These are phyloP conservation scores for Narthecium ossifragum DNA, from an alignment of 106 monocot genomes.

Conservation along the genomic window DNA sequence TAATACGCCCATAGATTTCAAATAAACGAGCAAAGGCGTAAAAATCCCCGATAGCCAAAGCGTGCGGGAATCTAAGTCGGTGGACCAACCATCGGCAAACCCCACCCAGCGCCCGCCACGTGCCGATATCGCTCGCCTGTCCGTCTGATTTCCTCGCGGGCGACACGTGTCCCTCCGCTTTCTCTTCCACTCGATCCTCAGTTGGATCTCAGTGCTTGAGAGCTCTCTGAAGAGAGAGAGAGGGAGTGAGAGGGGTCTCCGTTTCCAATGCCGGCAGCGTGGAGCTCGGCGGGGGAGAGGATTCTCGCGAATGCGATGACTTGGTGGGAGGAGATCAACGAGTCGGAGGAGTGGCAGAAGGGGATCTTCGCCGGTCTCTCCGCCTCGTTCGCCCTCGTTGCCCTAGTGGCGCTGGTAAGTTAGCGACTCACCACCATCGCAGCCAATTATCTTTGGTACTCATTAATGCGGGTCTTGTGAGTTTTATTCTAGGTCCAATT, in stretches of 20 bases:
- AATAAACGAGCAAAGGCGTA: too few species aligned
- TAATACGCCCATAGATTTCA: too few species aligned
- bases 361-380: constrained; percentile 38
- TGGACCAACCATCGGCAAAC: too few species aligned
- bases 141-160: too few species aligned
- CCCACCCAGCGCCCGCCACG: too few species aligned
- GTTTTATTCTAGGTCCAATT: background rate
- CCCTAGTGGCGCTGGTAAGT: constrained; percentile 41
- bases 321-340: constrained; percentile 50
- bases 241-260: background rate
- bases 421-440: background rate
- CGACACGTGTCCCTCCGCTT: too few species aligned
- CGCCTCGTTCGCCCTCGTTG: constrained; percentile 39
- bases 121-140: too few species aligned
- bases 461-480: too few species aligned
- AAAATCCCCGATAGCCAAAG: too few species aligned
- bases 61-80: too few species aligned
- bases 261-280: background rate
- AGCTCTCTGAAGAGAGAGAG: background rate
- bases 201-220: background rate
- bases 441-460: too few species aligned
- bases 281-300: background rate
- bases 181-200: too few species aligned
- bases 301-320: background rate
- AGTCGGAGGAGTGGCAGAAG: constrained; percentile 36